Base-by-base conservation (phyloP, 495 filamentous ascomycete species). In the Astrothelium macrocarpum region DNA sequence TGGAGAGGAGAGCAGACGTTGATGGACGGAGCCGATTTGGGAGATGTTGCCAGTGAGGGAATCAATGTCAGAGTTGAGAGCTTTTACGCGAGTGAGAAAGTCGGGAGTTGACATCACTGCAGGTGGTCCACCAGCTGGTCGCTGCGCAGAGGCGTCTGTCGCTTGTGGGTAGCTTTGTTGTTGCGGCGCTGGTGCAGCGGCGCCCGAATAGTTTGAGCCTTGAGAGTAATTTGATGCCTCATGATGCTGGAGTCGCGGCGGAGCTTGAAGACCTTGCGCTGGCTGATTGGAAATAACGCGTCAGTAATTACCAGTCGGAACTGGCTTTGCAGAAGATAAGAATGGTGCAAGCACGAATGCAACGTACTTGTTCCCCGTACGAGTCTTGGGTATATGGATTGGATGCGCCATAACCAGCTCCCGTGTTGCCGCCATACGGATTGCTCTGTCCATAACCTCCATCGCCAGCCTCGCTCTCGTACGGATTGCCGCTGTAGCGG, bases 71-170 rank as follows among this genome's bases (percentile, higher is more conserved):
- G 74, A 71, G 68, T 83, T 81, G 60, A 81, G 76, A 63, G 77
- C 78, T 68, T 83, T 77, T 66, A 87, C 81, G 66, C 82, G 81
- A 62, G 72, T 68, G 63, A 88, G 78, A 75, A 86, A 88, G 61
- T 87, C 84, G 68, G 77, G 72, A 62, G 83, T 73, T 39, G 67
- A 64, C 32, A 71, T 60, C 18, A 65, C 67, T 64, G 23, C 70
- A n/a, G 66, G 64, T 53, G 67, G 49, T n/a, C 53, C 46, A 26
- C 36, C 39, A 10, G 59, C 26, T 11, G 56, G 32, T 16, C 64
- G 66, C 32, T 72, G 65, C 2, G 60, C 61, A 45, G 43, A 26
- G 31, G 28, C 59, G 16, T 26, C 59, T 42, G 59, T 31, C n/a
- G 60, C 39, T 43, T 61, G 56, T 18, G 26, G 32, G 42, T 31